Evolutionary conservation across 2,329 filamentous ascomycete genomes (phyloP), one percentile per base, ranked within the genome.

Genomic region (Mariannaea sp.): DNA sequence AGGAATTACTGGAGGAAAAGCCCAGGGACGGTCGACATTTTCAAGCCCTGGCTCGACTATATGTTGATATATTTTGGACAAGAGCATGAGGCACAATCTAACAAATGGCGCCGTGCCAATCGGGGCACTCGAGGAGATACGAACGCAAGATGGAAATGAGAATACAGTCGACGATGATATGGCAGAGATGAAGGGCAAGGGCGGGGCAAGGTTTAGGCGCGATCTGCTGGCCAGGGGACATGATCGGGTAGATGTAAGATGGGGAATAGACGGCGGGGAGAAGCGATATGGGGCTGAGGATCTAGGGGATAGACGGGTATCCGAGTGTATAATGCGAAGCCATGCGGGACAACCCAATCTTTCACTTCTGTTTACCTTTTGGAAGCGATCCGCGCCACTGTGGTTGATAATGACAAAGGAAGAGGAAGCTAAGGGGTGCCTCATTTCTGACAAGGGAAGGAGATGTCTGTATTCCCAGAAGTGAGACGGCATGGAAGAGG

Each of bases 271-370:
- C 16, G 19, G 33, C 14, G n/a, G 19, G 33, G 16, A 22, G 33
- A 36, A 43, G 10, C 19, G 36, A 22, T 30, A 38, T n/a, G 39
- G 27, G 36, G 17, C 26, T 26, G 38, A 13, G 9, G 39, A 29
- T 32, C 24, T 27, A 29, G 38, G 16, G 9, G 39, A 29, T 32
- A 42, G 27, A 42, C 30, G 35, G 24, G 17, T 24, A 36, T 30
- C 24, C 32, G 22, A 47, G 47, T 47, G 43, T 52, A 47, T 48
- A 53, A 53, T 53, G 32, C 32, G 43, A 53, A 38, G 47, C 19
- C 33, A 50, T 39, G 48, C 44, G n/a, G 40, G 32, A 30, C 40
- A 13, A 29, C n/a, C n/a, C n/a, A n/a, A n/a, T n/a, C n/a, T n/a
- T n/a, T n/a, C n/a, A n/a, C n/a, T n/a, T n/a, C n/a, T n/a, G n/a